Conservation (phyloP, 2,329 filamentous ascomycete species). For the Clarireedia hainanense region DNA sequence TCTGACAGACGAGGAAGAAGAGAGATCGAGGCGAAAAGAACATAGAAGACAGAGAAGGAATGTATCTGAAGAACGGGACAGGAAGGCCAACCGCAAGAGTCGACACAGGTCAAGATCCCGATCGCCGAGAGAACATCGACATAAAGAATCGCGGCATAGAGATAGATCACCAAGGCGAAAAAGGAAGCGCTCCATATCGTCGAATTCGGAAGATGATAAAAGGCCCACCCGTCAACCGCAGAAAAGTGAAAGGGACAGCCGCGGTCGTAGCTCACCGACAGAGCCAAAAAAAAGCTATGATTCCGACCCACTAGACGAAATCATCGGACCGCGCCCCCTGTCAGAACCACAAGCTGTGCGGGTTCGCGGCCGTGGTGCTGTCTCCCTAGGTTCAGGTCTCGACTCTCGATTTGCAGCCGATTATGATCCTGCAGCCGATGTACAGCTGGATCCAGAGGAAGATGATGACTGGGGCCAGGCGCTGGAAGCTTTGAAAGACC, state of each 20-base stretch:
- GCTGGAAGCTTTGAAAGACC: slow-evolving; percentile 69
- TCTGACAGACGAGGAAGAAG: slow-evolving; percentile 4
- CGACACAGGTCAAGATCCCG: slow-evolving; percentile 20
- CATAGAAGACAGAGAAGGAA: slow-evolving; percentile 29
- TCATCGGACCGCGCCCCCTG: slow-evolving; percentile 67
- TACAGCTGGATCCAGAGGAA: slow-evolving; percentile 41
- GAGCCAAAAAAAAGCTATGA: slow-evolving; percentile 30
- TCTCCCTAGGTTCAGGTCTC: slow-evolving; percentile 53
- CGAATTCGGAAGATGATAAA: background rate
- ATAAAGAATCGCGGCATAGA: slow-evolving; percentile 27
- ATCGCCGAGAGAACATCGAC: slow-evolving; percentile 17
- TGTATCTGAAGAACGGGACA: slow-evolving; percentile 14
- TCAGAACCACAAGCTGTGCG: slow-evolving; percentile 30
- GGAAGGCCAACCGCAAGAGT: slow-evolving; percentile 15
- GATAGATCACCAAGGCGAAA: slow-evolving; percentile 23
- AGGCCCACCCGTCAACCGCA: background rate
- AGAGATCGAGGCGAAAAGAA: slow-evolving; percentile 12
- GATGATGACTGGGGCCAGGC: slow-evolving; percentile 72
- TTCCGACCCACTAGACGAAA: slow-evolving; percentile 67
- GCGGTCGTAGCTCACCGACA: background rate
- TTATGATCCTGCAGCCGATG: slow-evolving; percentile 51
- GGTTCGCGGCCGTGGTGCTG: slow-evolving; percentile 64
- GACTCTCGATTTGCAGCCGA: slow-evolving; percentile 70
- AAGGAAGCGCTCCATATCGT: slow-evolving; percentile 12
- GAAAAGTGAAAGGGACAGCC: slow-evolving; percentile 3